Conservation (phyloP, 1,284 basidiomycete species). For the Sanguinoderma infundibulare region DNA sequence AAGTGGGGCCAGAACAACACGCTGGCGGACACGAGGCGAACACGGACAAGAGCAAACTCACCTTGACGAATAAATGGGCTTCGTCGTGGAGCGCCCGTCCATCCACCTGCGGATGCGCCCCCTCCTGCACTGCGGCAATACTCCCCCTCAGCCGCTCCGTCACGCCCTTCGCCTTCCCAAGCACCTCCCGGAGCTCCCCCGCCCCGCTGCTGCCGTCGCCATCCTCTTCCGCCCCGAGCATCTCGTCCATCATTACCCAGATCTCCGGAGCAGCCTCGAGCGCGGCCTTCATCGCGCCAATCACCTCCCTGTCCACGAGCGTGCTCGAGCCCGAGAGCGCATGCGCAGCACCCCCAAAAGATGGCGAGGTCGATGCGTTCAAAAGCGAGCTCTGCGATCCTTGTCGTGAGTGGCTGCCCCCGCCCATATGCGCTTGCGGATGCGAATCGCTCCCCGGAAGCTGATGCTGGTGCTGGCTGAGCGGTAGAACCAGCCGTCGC, state of each 20-base stretch:
- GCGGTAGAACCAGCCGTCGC: conserved; percentile 28
- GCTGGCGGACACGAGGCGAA: conserved; percentile 17
- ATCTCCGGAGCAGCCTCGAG: conserved; percentile 73
- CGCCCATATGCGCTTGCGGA: conserved; percentile 10
- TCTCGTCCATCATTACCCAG: conserved; percentile 73
- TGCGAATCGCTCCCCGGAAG: too few species aligned
- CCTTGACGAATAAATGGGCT: conserved; percentile 76
- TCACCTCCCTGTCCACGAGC: conserved; percentile 69
- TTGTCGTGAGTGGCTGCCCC: conserved; percentile 55
- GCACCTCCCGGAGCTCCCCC: conserved; percentile 49
- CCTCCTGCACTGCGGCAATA: conserved; percentile 56
- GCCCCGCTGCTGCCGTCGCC: conserved; percentile 36
- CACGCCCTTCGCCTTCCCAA: conserved; percentile 58
- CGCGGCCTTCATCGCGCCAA: conserved; percentile 69
- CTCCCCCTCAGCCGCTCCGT: conserved; percentile 61
- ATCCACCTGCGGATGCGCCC: conserved; percentile 42
- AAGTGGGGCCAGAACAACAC: not conserved
- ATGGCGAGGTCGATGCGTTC: conserved; percentile 41
- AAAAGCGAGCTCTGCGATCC: conserved; percentile 60
- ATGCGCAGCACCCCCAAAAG: conserved; percentile 14
- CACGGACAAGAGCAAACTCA: conserved; percentile 33
- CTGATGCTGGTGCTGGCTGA: conserved; percentile 14
- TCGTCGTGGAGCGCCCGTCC: conserved; percentile 67
- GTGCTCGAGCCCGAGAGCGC: conserved; percentile 46
- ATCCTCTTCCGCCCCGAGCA: conserved; percentile 46